These are phyloP conservation scores for Cryptosporidium sp. DNA, from an alignment of 169 alveolate species.

Conservation along the genomic window DNA sequence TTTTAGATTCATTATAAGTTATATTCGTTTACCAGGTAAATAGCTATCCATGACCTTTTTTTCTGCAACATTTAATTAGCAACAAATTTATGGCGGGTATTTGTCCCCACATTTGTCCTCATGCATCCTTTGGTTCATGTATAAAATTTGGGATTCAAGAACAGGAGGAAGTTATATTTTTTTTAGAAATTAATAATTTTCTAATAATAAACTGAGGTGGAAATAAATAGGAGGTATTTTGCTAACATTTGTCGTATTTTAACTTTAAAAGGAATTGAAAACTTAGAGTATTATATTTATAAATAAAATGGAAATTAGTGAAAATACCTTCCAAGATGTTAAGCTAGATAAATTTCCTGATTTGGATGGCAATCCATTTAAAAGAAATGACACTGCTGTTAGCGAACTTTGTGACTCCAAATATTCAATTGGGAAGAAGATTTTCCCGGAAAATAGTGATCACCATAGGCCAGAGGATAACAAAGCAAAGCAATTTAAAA, in stretches of 20 bases:
- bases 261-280: not conserved
- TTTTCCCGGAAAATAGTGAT: not conserved
- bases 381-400: not conserved
- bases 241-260: not conserved
- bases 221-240: constrained; percentile 2
- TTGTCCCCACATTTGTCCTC: constrained; percentile 76
- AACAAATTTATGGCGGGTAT: constrained; percentile 37
- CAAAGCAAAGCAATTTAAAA: not conserved
- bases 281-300: not conserved
- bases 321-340: constrained; percentile 42
- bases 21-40: not conserved
- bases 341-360: constrained; percentile 47
- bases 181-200: not conserved
- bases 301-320: constrained; percentile 43
- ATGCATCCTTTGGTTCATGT: constrained; percentile 69
- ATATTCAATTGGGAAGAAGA: not conserved
- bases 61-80: not conserved
- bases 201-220: not conserved
- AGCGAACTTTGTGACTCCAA: not conserved
- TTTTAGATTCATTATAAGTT: no score
- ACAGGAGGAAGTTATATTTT: not conserved
- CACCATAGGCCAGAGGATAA: not conserved
- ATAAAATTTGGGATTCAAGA: constrained; percentile 22
- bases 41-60: not conserved
- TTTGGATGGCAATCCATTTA: not conserved